Evolutionary conservation across 2,329 filamentous ascomycete species (phyloP).

Genomic region (Penicillium sp.): DNA sequence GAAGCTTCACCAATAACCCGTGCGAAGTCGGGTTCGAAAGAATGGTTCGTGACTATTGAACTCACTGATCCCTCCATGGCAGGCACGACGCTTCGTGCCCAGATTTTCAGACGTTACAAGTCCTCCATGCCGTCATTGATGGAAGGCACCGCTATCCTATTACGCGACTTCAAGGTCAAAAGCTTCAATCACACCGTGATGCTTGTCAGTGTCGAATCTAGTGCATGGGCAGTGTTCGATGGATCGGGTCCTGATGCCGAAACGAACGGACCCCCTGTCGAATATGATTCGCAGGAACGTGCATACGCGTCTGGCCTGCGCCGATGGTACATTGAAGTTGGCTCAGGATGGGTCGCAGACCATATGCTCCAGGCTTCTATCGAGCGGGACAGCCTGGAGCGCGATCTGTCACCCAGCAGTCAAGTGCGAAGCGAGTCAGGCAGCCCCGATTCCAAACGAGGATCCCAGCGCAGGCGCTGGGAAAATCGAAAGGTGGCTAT

Average conservation of each 20-base stretch:
- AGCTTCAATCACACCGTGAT: constrained; percentile 41
- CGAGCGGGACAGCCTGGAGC: constrained; percentile 28
- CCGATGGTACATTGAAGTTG: constrained; percentile 43
- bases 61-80: constrained; percentile 47
- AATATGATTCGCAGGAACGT: constrained; percentile 40
- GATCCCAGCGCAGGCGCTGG: constrained; percentile 31
- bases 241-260: constrained; percentile 28
- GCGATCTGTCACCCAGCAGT: constrained; percentile 26
- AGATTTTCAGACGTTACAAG: constrained; percentile 45
- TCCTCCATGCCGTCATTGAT: constrained; percentile 38
- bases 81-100: constrained; percentile 39
- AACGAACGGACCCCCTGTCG: constrained; percentile 41
- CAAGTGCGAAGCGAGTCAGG: constrained; percentile 33
- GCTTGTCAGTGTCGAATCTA: constrained; percentile 43
- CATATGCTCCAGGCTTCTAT: constrained; percentile 38
- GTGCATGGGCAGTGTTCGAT: constrained; percentile 50
- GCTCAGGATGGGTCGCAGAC: constrained; percentile 37
- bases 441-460: constrained; percentile 31
- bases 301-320: constrained; percentile 36
- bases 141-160: constrained; percentile 45
- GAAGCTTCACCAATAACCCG: constrained; percentile 33
- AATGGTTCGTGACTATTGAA: constrained; percentile 43
- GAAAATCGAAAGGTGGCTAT: constrained; percentile 40
- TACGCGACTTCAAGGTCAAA: constrained; percentile 49
- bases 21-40: constrained; percentile 39